A percentile compares a stretch with the other conserved stretches of the same genome.
Conservation (phyloP, 305 asterid genomes). For the Nicotiana rustica region DNA sequence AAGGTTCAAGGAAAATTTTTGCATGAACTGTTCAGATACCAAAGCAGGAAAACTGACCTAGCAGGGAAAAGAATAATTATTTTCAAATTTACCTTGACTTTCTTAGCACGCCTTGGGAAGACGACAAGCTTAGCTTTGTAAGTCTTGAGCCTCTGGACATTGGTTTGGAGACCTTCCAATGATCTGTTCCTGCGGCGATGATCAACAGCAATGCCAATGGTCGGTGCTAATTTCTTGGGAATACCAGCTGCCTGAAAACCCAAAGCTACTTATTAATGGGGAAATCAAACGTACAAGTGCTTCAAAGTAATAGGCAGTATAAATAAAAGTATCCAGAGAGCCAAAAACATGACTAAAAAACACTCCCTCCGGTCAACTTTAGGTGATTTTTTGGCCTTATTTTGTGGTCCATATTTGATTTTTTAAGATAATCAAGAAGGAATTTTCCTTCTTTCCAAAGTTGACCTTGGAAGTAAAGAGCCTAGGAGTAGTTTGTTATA, state of each 20-base stretch:
- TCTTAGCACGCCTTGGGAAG: slow-evolving; percentile 45
- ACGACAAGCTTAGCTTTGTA: slow-evolving; percentile 50
- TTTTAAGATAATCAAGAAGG: no score
- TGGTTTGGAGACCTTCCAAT: slow-evolving; percentile 48
- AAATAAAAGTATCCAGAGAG: background rate
- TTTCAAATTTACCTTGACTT: slow-evolving; percentile 39
- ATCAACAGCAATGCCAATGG: slow-evolving; percentile 51
- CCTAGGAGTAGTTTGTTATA: no score
- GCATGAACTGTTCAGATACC: background rate
- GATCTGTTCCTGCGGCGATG: slow-evolving; percentile 52
- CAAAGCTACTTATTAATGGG: background rate
- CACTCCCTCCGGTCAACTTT: no score
- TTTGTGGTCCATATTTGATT: no score
- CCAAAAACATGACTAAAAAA: no score
- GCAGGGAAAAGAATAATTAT: background rate
- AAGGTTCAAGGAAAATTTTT: background rate
- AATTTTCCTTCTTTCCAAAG: no score
- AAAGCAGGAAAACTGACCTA: background rate
- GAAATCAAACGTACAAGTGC: background rate
- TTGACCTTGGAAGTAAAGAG: no score
- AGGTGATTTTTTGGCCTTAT: no score
- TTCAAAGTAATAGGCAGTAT: background rate
- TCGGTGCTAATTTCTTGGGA: slow-evolving; percentile 49
- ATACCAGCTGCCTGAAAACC: slow-evolving; percentile 47
- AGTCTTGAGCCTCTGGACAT: slow-evolving; percentile 51